These are phyloP conservation scores for Zasmidium angulare DNA, from an alignment of 2,329 filamentous ascomycete genomes.

Conservation along the genomic window DNA sequence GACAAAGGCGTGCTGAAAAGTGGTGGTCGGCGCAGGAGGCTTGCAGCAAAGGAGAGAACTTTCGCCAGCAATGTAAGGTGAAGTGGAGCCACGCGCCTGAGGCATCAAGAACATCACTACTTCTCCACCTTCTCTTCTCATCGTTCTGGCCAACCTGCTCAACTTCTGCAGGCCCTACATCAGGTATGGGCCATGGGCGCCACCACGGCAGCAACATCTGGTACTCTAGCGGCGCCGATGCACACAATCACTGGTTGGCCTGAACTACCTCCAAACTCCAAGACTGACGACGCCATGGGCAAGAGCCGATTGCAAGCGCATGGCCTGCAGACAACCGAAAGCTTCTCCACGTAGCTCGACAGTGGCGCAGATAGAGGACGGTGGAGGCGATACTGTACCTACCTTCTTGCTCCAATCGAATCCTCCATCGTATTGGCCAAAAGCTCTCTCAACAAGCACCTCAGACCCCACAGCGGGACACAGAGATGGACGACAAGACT, in stretches of 20 bases:
- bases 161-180: neutral
- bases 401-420: too few relatives aligned
- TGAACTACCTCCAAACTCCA: neutral
- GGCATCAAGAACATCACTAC: neutral
- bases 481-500: too few relatives aligned
- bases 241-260: neutral
- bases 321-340: neutral
- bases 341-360: neutral
- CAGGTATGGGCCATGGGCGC: neutral
- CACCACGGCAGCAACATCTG: neutral
- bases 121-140: too few relatives aligned
- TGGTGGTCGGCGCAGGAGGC: too few relatives aligned
- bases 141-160: neutral
- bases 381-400: too few relatives aligned
- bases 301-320: neutral
- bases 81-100: neutral
- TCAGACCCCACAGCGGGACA: too few relatives aligned
- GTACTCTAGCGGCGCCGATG: neutral
- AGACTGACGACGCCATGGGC: neutral
- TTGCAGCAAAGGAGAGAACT: too few relatives aligned
- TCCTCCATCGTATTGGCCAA: neutral
- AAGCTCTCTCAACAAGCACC: neutral
- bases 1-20: too few relatives aligned
- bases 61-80: too few relatives aligned
- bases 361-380: neutral